These are phyloP conservation scores for Bifiguratus adelaidae DNA, from an alignment of 192 early-diverging fungal genomes.

Conservation along the genomic window DNA sequence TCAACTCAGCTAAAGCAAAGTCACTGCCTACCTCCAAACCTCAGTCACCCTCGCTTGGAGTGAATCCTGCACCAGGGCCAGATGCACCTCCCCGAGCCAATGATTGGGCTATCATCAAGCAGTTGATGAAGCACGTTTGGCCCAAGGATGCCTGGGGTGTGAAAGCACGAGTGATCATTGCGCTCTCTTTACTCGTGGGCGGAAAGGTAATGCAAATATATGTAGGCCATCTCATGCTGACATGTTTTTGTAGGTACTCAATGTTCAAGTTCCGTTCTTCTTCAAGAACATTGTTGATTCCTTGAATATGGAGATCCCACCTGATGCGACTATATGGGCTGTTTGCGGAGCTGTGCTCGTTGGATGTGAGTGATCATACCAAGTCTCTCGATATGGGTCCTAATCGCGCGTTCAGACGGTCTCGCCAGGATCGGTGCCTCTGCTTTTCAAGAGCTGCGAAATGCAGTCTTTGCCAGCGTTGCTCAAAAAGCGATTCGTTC, in stretches of 20 bases:
- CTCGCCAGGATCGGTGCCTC: constrained; percentile 76
- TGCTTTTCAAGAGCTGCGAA: constrained; percentile 80
- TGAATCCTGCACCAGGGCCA: background rate
- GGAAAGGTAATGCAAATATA: constrained; percentile 37
- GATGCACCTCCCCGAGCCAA: constrained; percentile 5
- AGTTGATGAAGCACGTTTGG: constrained; percentile 57
- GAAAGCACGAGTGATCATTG: constrained; percentile 78
- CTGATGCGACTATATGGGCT: constrained; percentile 53
- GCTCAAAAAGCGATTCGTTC: constrained; percentile 88
- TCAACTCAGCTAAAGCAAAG: too few species aligned
- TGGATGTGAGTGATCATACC: constrained; percentile 49
- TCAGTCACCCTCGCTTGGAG: too few species aligned
- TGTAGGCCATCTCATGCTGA: constrained; percentile 32
- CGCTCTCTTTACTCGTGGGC: constrained; percentile 72
- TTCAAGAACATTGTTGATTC: constrained; percentile 92
- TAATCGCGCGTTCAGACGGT: constrained; percentile 43
- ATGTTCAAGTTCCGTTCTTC: constrained; percentile 90
- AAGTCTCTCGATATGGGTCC: background rate
- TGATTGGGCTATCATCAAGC: constrained; percentile 27
- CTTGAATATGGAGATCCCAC: constrained; percentile 57
- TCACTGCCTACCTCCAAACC: too few species aligned
- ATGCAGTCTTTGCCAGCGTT: constrained; percentile 88
- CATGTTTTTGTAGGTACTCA: constrained; percentile 42
- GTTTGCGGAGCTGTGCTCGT: constrained; percentile 88
- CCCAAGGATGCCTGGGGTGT: constrained; percentile 78